A percentile compares a stretch with the other conserved stretches of the same genome.
Evolutionary conservation across 2,329 filamentous ascomycete genomes (phyloP).

Genomic region (Bisporella sp.): DNA sequence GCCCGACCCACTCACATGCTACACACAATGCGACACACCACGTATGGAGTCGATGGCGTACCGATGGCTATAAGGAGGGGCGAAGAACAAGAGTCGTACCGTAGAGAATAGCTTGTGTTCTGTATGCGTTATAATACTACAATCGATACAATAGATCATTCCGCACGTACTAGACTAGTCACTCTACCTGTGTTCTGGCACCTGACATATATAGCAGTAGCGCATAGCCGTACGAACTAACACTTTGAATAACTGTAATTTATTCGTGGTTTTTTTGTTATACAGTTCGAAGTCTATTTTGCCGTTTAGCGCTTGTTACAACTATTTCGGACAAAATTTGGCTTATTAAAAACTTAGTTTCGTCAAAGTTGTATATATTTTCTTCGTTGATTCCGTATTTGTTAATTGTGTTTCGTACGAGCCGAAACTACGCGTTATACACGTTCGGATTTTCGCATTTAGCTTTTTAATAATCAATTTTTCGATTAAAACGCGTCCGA

Average conservation of each 20-base stretch:
- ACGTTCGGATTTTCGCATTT: background rate
- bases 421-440: background rate
- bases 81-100: too few relatives aligned
- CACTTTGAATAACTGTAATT: background rate
- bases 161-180: too few relatives aligned
- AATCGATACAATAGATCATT: too few relatives aligned
- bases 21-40: too few relatives aligned
- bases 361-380: background rate
- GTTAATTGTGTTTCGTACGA: background rate
- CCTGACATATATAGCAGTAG: background rate
- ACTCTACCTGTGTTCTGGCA: too few relatives aligned
- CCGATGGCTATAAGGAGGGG: too few relatives aligned
- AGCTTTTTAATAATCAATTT: background rate
- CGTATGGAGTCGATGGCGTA: too few relatives aligned
- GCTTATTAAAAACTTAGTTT: background rate
- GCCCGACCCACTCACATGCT: too few relatives aligned
- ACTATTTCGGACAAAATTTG: background rate
- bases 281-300: background rate
- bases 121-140: too few relatives aligned
- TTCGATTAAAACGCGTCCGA: background rate
- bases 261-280: background rate
- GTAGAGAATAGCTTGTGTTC: too few relatives aligned
- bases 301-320: background rate
- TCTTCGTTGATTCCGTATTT: background rate
- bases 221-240: background rate